Evolutionary conservation across 1,284 basidiomycete genomes (phyloP).

Genomic region (Boletellus deceptivus): DNA sequence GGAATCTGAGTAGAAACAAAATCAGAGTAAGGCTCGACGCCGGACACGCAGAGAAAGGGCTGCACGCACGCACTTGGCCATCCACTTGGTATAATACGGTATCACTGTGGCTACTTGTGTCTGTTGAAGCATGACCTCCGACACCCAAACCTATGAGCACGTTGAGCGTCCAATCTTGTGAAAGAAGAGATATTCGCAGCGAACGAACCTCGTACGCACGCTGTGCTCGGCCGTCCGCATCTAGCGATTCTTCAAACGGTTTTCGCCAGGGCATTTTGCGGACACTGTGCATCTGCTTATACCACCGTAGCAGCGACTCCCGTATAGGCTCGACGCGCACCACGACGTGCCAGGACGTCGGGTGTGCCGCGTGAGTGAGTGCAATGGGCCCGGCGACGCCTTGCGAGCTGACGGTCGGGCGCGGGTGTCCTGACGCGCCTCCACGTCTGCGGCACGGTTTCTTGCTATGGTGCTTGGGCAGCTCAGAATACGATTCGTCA

Average conservation of each 20-base stretch:
- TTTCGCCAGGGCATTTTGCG: slow-evolving; percentile 89
- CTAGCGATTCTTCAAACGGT: slow-evolving; percentile 53
- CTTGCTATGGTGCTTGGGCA: slow-evolving; percentile 10
- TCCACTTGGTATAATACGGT: slow-evolving; percentile 86
- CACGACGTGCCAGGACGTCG: slow-evolving; percentile 37
- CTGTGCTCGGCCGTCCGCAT: slow-evolving; percentile 56
- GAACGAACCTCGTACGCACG: slow-evolving; percentile 72
- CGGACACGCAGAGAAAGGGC: neutral
- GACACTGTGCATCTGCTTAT: slow-evolving; percentile 53
- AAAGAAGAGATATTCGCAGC: neutral
- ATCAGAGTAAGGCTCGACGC: neutral
- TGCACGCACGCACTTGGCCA: slow-evolving; percentile 56
- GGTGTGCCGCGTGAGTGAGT: slow-evolving; percentile 17
- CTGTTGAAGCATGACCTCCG: slow-evolving; percentile 97
- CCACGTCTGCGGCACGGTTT: slow-evolving; percentile 16
- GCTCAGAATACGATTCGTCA: slow-evolving; percentile 19
- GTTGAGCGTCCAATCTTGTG: neutral
- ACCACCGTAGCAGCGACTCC: slow-evolving; percentile 64
- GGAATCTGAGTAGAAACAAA: slow-evolving; percentile 55
- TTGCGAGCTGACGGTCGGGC: neutral
- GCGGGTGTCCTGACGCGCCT: slow-evolving; percentile 14
- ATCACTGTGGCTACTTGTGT: slow-evolving; percentile 91
- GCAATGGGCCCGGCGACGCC: neutral
- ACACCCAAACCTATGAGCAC: slow-evolving; percentile 73
- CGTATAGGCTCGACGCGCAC: slow-evolving; percentile 38